Percentiles rank a stretch among this genome's conserved stretches.
phyloP scores from a whole-genome alignment of 768 basidiomycete species.

The Naganishia kalamii region DNA sequence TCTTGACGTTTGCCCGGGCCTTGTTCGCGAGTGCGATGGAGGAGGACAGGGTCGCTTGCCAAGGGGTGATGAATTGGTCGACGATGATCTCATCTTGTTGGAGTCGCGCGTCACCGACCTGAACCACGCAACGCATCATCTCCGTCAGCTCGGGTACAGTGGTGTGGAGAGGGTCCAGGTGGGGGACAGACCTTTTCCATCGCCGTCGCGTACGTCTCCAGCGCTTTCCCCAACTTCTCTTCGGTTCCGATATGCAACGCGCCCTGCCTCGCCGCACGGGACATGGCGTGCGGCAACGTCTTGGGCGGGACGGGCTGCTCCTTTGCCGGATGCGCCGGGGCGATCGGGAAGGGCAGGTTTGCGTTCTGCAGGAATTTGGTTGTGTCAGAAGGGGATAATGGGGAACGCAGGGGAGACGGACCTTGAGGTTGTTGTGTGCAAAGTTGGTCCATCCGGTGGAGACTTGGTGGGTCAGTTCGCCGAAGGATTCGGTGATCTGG shows the following conservation, averaged over 20 bases:
- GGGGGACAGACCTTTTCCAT: slow-evolving; percentile 60
- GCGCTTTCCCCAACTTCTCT: slow-evolving; percentile 68
- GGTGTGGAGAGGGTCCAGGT: background rate
- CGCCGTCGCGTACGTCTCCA: slow-evolving; percentile 69
- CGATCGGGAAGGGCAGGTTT: slow-evolving; percentile 65
- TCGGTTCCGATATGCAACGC: slow-evolving; percentile 50
- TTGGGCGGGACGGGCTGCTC: slow-evolving; percentile 62
- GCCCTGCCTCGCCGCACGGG: slow-evolving; percentile 67
- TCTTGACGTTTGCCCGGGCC: slow-evolving; percentile 54
- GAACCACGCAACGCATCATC: background rate
- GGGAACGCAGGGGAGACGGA: slow-evolving; percentile 19
- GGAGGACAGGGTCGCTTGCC: slow-evolving; percentile 71
- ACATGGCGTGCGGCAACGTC: slow-evolving; percentile 91
- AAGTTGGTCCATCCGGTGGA: slow-evolving; percentile 42
- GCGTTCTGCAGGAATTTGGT: slow-evolving; percentile 53
- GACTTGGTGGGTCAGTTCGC: slow-evolving; percentile 38
- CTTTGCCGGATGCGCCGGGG: slow-evolving; percentile 54
- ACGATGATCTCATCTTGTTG: slow-evolving; percentile 70
- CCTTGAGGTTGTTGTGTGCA: slow-evolving; percentile 48
- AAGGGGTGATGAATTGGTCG: slow-evolving; percentile 44
- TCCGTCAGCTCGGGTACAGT: background rate
- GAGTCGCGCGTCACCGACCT: slow-evolving; percentile 66
- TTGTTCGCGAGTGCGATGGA: slow-evolving; percentile 86
- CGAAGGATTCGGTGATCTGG: slow-evolving; percentile 54
- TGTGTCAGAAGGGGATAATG: background rate